A percentile compares a stretch with the other conserved stretches of the same genome.
Conservation (phyloP, 805 yeast genomes). For the Schwanniomyces polymorphus region DNA sequence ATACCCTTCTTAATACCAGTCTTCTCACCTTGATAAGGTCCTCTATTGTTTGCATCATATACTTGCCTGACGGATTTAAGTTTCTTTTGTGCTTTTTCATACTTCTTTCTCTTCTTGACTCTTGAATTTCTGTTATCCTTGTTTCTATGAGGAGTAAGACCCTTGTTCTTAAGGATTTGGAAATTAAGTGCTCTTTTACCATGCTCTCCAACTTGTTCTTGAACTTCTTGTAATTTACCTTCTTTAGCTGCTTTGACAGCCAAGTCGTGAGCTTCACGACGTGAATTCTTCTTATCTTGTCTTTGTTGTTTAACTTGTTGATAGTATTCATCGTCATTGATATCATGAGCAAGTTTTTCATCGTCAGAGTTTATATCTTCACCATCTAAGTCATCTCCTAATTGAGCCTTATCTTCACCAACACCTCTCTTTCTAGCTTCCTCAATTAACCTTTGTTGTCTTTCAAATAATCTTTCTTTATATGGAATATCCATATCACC, state of each 20-base stretch:
- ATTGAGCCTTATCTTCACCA: conserved; percentile 42
- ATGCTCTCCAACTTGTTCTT: conserved; percentile 64
- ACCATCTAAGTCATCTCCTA: conserved; percentile 58
- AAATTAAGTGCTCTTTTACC: conserved; percentile 95
- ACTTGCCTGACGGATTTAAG: conserved; percentile 88
- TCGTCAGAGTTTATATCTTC: conserved; percentile 51
- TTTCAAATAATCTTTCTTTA: conserved; percentile 83
- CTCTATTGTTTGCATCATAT: conserved; percentile 66
- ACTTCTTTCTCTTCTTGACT: conserved; percentile 97
- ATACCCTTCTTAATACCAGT: conserved; percentile 97
- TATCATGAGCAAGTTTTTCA: conserved; percentile 38
- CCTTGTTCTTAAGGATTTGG: conserved; percentile 95
- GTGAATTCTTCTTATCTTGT: conserved; percentile 47
- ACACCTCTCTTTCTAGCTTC: conserved; percentile 86
- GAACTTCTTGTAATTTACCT: conserved; percentile 75
- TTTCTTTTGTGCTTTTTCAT: conserved; percentile 91
- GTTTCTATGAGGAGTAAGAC: conserved; percentile 88
- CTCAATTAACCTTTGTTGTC: conserved; percentile 82
- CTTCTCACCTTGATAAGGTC: conserved; percentile 87
- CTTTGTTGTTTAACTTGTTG: conserved; percentile 50
- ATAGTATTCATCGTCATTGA: conserved; percentile 61
- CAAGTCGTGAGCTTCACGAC: conserved; percentile 62
- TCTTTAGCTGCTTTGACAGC: conserved; percentile 82
- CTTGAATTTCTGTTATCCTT: conserved; percentile 94
- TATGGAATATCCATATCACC: conserved; percentile 95